A percentile compares a stretch with the other conserved stretches of the same genome.
Conservation (phyloP, 176 grass and related monocot species). For the Ampelocalamus luodianensis region DNA sequence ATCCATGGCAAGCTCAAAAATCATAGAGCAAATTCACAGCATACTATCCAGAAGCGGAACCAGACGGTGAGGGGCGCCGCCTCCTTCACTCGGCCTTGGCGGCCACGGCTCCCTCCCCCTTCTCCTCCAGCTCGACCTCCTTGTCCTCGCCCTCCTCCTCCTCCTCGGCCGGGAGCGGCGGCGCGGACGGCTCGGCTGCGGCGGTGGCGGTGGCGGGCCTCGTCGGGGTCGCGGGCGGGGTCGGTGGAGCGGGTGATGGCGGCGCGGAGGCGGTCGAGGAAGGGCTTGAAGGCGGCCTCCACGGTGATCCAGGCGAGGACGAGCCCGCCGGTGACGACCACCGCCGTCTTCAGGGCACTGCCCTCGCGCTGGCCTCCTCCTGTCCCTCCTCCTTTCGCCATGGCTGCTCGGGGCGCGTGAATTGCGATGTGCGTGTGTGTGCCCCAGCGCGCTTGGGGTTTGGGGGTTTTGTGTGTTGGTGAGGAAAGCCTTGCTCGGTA, state of each 20-base stretch:
- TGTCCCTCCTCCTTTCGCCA: slow-evolving; percentile 59
- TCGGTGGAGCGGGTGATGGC: slow-evolving; percentile 60
- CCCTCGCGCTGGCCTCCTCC: slow-evolving; percentile 55
- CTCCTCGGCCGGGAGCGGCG: slow-evolving; percentile 19
- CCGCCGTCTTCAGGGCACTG: slow-evolving; percentile 70
- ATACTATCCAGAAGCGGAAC: slow-evolving; percentile 36
- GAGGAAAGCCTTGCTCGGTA: slow-evolving; percentile 22
- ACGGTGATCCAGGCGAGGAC: slow-evolving; percentile 78
- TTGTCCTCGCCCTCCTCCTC: slow-evolving; percentile 3
- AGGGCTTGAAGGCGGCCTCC: slow-evolving; percentile 84
- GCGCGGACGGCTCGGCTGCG: slow-evolving; percentile 41
- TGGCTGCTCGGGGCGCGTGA: slow-evolving; percentile 49
- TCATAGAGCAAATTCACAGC: slow-evolving; percentile 39
- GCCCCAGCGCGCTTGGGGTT: slow-evolving; percentile 12
- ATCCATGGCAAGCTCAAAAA: slow-evolving; percentile 42
- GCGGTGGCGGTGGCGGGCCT: neutral
- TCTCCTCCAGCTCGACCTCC: slow-evolving; percentile 37
- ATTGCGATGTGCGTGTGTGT: slow-evolving; percentile 21
- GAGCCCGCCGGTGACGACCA: slow-evolving; percentile 77
- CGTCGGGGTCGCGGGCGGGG: slow-evolving; percentile 62
- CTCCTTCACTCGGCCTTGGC: slow-evolving; percentile 52
- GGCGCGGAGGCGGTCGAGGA: slow-evolving; percentile 76
- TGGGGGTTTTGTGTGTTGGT: slow-evolving; percentile 26
- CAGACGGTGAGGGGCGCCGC: neutral
- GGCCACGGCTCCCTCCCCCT: slow-evolving; percentile 21